Conservation (phyloP, 768 basidiomycete species). For the Lentinula detonsa region DNA sequence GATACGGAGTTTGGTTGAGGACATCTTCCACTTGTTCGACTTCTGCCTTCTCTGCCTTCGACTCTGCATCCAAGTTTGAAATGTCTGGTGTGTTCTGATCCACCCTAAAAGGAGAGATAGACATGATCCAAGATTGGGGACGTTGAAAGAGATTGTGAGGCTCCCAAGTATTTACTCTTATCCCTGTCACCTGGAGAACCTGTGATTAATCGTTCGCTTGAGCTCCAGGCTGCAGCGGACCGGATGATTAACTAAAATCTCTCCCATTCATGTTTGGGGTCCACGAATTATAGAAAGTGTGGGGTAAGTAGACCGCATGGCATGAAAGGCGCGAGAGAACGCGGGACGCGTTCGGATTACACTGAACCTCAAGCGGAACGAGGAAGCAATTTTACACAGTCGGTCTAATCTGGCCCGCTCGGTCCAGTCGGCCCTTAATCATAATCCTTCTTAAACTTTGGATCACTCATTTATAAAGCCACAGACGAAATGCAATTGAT, state of each 20-base stretch:
- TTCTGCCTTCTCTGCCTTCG: slow-evolving; percentile 9
- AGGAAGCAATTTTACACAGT: neutral
- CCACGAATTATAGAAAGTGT: neutral
- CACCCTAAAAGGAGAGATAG: neutral
- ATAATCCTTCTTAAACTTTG: neutral
- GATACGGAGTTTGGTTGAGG: neutral
- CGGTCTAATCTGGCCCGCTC: neutral
- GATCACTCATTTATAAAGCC: neutral
- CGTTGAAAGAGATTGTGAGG: neutral
- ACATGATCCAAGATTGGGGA: neutral
- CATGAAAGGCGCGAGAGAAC: neutral
- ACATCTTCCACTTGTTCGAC: slow-evolving; percentile 8
- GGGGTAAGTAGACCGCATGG: neutral
- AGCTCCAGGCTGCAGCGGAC: neutral
- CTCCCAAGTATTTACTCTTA: neutral
- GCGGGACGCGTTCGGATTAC: neutral
- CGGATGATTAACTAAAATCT: neutral
- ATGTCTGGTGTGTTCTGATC: neutral
- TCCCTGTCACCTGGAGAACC: neutral
- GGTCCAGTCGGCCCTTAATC: neutral
- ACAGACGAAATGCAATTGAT: neutral
- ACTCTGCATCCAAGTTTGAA: neutral
- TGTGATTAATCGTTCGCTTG: neutral
- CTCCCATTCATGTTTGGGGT: neutral
- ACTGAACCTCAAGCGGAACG: neutral